Conservation (phyloP, 345 rosid genomes). For the Excoecaria cochinchinensis region DNA sequence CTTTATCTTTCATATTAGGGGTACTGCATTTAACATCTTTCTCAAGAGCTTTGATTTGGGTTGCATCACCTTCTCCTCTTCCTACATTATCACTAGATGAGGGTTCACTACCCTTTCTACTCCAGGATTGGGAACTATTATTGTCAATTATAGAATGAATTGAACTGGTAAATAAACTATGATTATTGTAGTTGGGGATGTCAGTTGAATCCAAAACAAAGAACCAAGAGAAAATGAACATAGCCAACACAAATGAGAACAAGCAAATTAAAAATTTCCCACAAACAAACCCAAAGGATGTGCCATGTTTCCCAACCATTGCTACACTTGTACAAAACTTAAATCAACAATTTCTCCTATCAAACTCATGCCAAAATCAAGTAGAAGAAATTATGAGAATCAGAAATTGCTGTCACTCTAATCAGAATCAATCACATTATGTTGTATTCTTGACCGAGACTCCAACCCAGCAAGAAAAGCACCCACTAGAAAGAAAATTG, state of each 20-base stretch:
- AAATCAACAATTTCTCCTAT: slow-evolving; percentile 4
- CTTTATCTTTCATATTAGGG: neutral
- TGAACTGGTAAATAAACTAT: slow-evolving; percentile 32
- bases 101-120: slow-evolving; percentile 18
- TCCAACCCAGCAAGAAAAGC: neutral
- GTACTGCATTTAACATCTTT: slow-evolving; percentile 20
- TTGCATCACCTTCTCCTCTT: slow-evolving; percentile 23
- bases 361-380: neutral
- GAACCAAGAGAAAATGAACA: slow-evolving; percentile 68
- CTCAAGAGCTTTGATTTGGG: slow-evolving; percentile 11
- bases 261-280: slow-evolving; percentile 51
- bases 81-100: slow-evolving; percentile 26
- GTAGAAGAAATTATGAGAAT: neutral
- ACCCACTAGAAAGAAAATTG: neutral
- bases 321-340: neutral
- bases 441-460: neutral
- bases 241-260: slow-evolving; percentile 35
- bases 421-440: neutral
- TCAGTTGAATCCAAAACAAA: slow-evolving; percentile 53
- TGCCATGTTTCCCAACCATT: slow-evolving; percentile 56
- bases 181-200: slow-evolving; percentile 37
- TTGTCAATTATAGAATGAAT: slow-evolving; percentile 27
- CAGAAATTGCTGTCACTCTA: neutral
- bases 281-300: slow-evolving; percentile 31
- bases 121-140: slow-evolving; percentile 17